Conservation (phyloP, 352 stramenopile genomes). For the Phytophthora agathidicida region DNA sequence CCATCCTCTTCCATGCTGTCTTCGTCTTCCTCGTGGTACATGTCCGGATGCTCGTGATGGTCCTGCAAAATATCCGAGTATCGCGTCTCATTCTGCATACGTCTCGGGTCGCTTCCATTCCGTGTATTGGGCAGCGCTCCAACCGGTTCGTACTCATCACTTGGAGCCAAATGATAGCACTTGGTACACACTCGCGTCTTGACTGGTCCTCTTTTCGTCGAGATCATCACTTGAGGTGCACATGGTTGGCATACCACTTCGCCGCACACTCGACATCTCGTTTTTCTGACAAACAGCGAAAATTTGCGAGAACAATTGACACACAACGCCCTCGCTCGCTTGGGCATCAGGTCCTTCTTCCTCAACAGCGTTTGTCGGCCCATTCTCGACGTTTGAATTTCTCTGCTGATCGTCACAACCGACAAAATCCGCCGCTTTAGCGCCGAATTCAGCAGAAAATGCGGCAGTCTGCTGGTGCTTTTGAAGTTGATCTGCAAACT, state of each 20-base stretch:
- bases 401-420: slow-evolving; percentile 67
- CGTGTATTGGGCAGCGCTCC: slow-evolving; percentile 10
- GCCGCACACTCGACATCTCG: slow-evolving; percentile 70
- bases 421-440: slow-evolving; percentile 70
- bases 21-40: slow-evolving; percentile 33
- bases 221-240: slow-evolving; percentile 61
- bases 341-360: slow-evolving; percentile 75
- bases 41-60: slow-evolving; percentile 26
- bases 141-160: slow-evolving; percentile 40
- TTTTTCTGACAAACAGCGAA: slow-evolving; percentile 76
- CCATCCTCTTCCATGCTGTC: slow-evolving; percentile 43
- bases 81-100: slow-evolving; percentile 43
- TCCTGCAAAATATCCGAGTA: slow-evolving; percentile 53
- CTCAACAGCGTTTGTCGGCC: slow-evolving; percentile 62
- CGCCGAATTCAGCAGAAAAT: slow-evolving; percentile 69
- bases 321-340: slow-evolving; percentile 59
- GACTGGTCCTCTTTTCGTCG: slow-evolving; percentile 28
- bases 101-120: slow-evolving; percentile 21
- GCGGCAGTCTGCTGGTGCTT: slow-evolving; percentile 61
- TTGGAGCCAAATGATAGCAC: slow-evolving; percentile 48
- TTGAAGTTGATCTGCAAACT: slow-evolving; percentile 89
- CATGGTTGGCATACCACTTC: slow-evolving; percentile 80
- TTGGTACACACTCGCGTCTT: slow-evolving; percentile 70
- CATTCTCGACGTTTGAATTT: slow-evolving; percentile 66
- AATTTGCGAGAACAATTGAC: slow-evolving; percentile 71